Conservation (phyloP, 176 grass and related monocot genomes). For the Eremochloa ophiuroides region DNA sequence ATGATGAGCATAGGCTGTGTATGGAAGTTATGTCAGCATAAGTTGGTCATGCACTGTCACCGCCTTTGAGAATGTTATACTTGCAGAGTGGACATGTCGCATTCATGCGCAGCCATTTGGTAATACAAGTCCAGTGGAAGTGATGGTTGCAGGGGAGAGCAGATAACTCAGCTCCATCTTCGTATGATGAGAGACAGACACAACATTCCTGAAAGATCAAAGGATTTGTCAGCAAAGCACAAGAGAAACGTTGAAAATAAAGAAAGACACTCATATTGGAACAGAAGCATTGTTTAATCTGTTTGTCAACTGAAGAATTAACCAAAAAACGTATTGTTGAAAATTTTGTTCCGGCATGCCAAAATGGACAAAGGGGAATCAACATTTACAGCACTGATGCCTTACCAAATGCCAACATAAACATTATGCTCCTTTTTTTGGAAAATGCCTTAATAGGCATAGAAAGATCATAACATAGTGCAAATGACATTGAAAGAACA, state of each 20-base stretch:
- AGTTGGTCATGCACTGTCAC: conserved; percentile 38
- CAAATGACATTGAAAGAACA: background rate
- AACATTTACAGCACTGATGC: background rate
- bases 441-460: background rate
- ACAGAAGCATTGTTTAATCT: background rate
- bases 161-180: conserved; percentile 64
- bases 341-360: background rate
- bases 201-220: conserved; percentile 66
- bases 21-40: conserved; percentile 27
- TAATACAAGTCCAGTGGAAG: conserved; percentile 76
- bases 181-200: conserved; percentile 72
- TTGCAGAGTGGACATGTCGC: conserved; percentile 93
- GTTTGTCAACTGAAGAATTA: background rate
- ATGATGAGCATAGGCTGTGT: conserved; percentile 9
- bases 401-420: background rate
- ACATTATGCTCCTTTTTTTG: background rate
- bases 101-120: conserved; percentile 80
- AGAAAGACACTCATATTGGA: background rate
- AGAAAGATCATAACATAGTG: background rate
- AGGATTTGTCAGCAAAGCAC: background rate
- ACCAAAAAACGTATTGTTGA: background rate
- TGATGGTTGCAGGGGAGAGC: conserved; percentile 94
- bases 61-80: conserved; percentile 88
- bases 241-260: background rate
- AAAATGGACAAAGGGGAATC: background rate